phyloP scores from a whole-genome alignment of 495 filamentous ascomycete species.

The Trichoderma reesei region DNA sequence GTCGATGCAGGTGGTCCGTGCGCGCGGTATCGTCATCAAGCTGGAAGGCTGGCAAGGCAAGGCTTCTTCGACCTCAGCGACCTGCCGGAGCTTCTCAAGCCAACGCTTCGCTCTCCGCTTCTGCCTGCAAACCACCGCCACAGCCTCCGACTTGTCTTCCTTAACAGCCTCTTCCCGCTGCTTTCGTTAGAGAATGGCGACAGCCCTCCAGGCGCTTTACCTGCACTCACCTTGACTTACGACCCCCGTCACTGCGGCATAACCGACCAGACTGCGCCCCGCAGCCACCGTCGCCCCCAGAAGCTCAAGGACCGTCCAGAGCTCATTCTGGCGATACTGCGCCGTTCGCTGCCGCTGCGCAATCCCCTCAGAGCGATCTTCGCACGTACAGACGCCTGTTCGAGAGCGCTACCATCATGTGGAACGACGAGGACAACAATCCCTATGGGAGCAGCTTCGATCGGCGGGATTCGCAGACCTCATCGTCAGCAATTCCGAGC shows the following conservation, averaged over 20 bases:
- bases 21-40: constrained; percentile 7
- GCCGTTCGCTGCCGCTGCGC: background rate
- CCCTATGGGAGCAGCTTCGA: constrained; percentile 82
- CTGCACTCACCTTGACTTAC: background rate
- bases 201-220: background rate
- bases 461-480: constrained; percentile 67
- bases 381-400: background rate
- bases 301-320: background rate
- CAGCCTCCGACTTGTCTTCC: background rate
- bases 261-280: constrained; percentile 5
- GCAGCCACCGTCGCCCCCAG: background rate
- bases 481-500: constrained; percentile 56
- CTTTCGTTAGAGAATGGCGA: background rate
- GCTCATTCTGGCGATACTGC: background rate
- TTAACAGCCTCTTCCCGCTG: background rate
- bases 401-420: constrained; percentile 33
- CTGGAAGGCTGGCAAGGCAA: background rate
- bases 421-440: constrained; percentile 92
- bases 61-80: background rate
- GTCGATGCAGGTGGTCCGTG: background rate
- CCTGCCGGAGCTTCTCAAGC: background rate
- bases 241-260: constrained; percentile 1
- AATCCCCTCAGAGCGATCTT: background rate
- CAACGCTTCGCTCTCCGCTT: background rate
- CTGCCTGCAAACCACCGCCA: background rate